phyloP scores from a whole-genome alignment of 495 filamentous ascomycete genomes.

The Sphaerosporella brunnea region DNA sequence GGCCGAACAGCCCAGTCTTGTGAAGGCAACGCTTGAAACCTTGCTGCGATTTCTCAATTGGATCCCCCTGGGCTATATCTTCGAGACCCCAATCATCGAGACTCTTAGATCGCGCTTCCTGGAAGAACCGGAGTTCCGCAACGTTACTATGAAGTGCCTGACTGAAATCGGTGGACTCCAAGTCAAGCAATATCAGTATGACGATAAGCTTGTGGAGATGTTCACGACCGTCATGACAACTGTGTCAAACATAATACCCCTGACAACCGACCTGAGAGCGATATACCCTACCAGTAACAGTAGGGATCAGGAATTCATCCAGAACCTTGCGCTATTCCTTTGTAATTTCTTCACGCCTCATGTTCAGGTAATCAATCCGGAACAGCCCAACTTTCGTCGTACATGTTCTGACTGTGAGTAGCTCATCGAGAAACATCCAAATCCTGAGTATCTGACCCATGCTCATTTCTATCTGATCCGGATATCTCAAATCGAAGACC shows the following conservation, averaged over 20 bases:
- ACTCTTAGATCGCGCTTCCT: slow-evolving; percentile 80
- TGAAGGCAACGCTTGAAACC: slow-evolving; percentile 88
- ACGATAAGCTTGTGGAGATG: slow-evolving; percentile 89
- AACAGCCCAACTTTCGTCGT: neutral
- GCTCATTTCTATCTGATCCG: slow-evolving; percentile 95
- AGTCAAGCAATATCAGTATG: slow-evolving; percentile 60
- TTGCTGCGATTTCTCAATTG: slow-evolving; percentile 92
- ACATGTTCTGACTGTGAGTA: slow-evolving; percentile 24
- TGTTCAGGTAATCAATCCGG: slow-evolving; percentile 57
- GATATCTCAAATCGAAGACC: slow-evolving; percentile 94
- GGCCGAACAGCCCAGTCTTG: slow-evolving; percentile 68
- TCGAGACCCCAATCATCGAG: slow-evolving; percentile 91
- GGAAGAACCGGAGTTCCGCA: slow-evolving; percentile 80
- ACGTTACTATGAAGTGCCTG: slow-evolving; percentile 87
- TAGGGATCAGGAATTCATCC: slow-evolving; percentile 90
- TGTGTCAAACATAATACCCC: slow-evolving; percentile 76
- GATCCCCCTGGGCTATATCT: slow-evolving; percentile 97
- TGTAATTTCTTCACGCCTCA: slow-evolving; percentile 91
- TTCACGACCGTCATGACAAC: slow-evolving; percentile 86
- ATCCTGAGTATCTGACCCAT: slow-evolving; percentile 82
- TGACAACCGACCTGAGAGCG: slow-evolving; percentile 70
- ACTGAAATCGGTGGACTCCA: slow-evolving; percentile 92
- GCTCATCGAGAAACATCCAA: slow-evolving; percentile 90
- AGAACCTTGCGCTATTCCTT: slow-evolving; percentile 87
- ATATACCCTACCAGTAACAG: slow-evolving; percentile 82